Evolutionary conservation across 1,139 yeast species (phyloP).

Genomic region (Geotrichum macrosporum): DNA sequence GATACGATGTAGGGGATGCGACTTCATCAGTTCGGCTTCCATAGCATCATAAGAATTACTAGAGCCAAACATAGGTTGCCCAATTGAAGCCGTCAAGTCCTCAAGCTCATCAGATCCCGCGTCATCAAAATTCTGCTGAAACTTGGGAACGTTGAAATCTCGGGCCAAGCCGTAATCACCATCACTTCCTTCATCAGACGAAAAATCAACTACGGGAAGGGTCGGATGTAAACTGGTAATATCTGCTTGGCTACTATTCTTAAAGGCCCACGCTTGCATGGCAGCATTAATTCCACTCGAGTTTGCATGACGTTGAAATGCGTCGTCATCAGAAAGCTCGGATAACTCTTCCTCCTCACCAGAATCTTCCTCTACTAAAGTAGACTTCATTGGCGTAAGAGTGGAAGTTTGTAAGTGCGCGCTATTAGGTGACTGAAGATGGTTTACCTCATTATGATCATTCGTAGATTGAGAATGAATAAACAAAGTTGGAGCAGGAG

Average conservation of each 20-base stretch:
- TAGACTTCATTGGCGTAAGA: conserved; percentile 18
- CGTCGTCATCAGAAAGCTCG: conserved; percentile 5
- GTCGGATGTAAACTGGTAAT: conserved; percentile 9
- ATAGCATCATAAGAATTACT: background rate
- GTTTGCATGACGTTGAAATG: background rate
- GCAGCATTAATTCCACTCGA: conserved; percentile 18
- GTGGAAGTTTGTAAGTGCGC: conserved; percentile 10
- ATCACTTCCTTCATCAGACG: conserved; percentile 27
- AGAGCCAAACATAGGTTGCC: background rate
- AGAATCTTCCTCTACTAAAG: conserved; percentile 27
- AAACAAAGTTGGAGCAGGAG: background rate
- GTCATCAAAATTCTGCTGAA: background rate
- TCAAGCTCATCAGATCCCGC: background rate
- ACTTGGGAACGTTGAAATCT: conserved; percentile 8
- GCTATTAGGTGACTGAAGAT: conserved; percentile 9
- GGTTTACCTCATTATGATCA: background rate
- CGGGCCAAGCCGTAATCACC: conserved; percentile 22
- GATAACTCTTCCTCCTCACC: conserved; percentile 29
- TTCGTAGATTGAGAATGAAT: background rate
- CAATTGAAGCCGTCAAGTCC: background rate
- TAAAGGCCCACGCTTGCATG: conserved; percentile 21
- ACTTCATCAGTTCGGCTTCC: conserved; percentile 1
- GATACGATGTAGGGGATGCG: conserved; percentile 16
- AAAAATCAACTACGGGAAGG: conserved; percentile 6
- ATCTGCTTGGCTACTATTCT: conserved; percentile 22